Evolutionary conservation across 257 asterid genomes (phyloP).

Genomic region (Echites panduratus): DNA sequence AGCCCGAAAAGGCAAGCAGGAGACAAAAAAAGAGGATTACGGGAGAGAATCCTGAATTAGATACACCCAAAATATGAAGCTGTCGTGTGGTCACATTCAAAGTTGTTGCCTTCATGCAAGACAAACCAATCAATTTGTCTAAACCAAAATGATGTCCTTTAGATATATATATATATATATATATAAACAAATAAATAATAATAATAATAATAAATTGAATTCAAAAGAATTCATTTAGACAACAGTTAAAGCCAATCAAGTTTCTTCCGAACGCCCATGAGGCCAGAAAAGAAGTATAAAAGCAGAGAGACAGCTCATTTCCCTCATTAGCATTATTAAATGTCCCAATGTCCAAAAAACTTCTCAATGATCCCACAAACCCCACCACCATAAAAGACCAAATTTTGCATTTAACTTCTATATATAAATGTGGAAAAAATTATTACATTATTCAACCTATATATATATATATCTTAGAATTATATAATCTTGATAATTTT

Average conservation of each 20-base stretch:
- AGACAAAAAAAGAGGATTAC: conserved; percentile 18
- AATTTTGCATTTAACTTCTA: conserved; percentile 10
- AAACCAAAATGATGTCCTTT: conserved; percentile 29
- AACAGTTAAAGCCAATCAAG: conserved; percentile 25
- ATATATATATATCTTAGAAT: no score
- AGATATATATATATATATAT: no score
- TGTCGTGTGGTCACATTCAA: conserved; percentile 40
- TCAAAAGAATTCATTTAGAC: background rate
- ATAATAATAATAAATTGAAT: conserved; percentile 14
- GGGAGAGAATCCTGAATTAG: conserved; percentile 22
- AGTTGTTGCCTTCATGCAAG: conserved; percentile 50
- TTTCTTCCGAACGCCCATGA: conserved; percentile 3
- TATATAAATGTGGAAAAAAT: no score
- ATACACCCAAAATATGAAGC: conserved; percentile 22
- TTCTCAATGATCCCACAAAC: conserved; percentile 24
- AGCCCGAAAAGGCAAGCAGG: conserved; percentile 16
- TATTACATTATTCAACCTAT: no score
- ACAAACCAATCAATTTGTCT: conserved; percentile 49
- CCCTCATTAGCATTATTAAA: conserved; percentile 19
- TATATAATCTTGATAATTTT: background rate
- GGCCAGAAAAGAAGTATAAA: conserved; percentile 6
- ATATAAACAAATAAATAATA: conserved; percentile 8
- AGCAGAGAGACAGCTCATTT: conserved; percentile 37
- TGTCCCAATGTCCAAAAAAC: conserved; percentile 36
- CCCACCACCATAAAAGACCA: conserved; percentile 40